Conservation (phyloP, 352 stramenopile genomes). For the Globisporangium alternatum region DNA sequence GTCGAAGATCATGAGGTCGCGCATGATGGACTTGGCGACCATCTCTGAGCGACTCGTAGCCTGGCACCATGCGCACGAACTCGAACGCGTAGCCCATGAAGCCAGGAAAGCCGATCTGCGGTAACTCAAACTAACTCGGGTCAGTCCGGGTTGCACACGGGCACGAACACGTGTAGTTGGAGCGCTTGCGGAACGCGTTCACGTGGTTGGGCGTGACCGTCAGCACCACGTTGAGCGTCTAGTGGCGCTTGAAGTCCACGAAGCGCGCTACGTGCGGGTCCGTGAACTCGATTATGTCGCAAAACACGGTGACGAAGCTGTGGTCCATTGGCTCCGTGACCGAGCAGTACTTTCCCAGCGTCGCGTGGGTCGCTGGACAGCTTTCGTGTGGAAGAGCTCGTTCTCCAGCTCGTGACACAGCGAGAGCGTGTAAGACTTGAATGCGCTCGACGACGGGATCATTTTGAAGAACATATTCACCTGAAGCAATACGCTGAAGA, state of each 20-base stretch:
- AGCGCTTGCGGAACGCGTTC: slow-evolving; percentile 51
- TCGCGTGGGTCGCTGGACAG: slow-evolving; percentile 32
- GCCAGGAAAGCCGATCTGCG: slow-evolving; percentile 31
- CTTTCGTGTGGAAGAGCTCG: slow-evolving; percentile 47
- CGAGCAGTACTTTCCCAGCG: slow-evolving; percentile 54
- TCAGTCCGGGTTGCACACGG: slow-evolving; percentile 67
- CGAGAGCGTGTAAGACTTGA: slow-evolving; percentile 57
- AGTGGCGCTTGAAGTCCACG: slow-evolving; percentile 51
- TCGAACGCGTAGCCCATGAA: slow-evolving; percentile 80
- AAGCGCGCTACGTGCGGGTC: slow-evolving; percentile 52
- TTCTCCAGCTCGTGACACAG: slow-evolving; percentile 35
- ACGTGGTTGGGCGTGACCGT: slow-evolving; percentile 56
- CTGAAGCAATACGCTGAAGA: slow-evolving; percentile 39
- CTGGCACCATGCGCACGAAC: slow-evolving; percentile 47
- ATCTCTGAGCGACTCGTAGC: slow-evolving; percentile 60
- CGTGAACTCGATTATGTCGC: slow-evolving; percentile 67
- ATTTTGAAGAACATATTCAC: slow-evolving; percentile 33
- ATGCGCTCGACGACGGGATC: slow-evolving; percentile 37
- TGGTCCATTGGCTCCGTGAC: slow-evolving; percentile 38
- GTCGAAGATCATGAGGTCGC: slow-evolving; percentile 75
- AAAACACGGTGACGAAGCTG: slow-evolving; percentile 77
- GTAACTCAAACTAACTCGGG: slow-evolving; percentile 50
- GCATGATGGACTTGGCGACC: slow-evolving; percentile 70
- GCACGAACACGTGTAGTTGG: slow-evolving; percentile 56
- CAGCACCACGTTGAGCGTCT: slow-evolving; percentile 63